Evolutionary conservation across 768 basidiomycete species (phyloP).

Genomic region (Sarcodon sp.): DNA sequence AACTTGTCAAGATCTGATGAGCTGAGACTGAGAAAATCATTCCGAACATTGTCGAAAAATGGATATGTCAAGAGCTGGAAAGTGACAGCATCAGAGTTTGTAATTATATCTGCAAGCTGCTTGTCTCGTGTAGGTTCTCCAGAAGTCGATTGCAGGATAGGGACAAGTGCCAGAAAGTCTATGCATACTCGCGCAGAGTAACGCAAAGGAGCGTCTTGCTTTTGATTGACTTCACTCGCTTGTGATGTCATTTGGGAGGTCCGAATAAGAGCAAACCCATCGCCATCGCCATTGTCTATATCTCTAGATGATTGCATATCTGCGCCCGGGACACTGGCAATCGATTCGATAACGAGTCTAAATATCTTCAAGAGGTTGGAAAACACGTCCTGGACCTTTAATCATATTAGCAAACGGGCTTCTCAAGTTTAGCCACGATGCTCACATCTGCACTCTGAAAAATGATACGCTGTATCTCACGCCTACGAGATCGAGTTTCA

Average conservation of each 20-base stretch:
- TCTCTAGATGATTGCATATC: constrained; percentile 9
- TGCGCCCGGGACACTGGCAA: constrained; percentile 17
- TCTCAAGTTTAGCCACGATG: constrained; percentile 2
- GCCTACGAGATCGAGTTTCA: constrained; percentile 13
- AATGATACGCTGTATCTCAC: constrained; percentile 38
- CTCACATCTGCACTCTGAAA: constrained; percentile 65
- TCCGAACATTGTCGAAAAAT: constrained; percentile 41
- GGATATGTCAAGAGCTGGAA: constrained; percentile 47
- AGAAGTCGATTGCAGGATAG: constrained; percentile 44
- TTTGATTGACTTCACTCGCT: constrained; percentile 16
- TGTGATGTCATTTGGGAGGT: constrained; percentile 14
- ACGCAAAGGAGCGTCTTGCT: constrained; percentile 14
- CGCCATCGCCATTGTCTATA: constrained; percentile 30
- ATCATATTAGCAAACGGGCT: neutral
- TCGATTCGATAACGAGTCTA: constrained; percentile 26
- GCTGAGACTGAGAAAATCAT: constrained; percentile 39
- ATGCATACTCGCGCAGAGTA: constrained; percentile 40
- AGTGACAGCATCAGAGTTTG: constrained; percentile 34
- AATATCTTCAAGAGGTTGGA: constrained; percentile 18
- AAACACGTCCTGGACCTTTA: constrained; percentile 43
- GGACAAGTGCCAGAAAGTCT: constrained; percentile 47
- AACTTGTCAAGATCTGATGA: constrained; percentile 36
- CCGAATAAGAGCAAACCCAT: constrained; percentile 45
- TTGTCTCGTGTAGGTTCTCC: constrained; percentile 51
- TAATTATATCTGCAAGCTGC: constrained; percentile 40